Base-by-base conservation (phyloP, 192 early-diverging fungal genomes). In the Pilobolus umbonatus region DNA sequence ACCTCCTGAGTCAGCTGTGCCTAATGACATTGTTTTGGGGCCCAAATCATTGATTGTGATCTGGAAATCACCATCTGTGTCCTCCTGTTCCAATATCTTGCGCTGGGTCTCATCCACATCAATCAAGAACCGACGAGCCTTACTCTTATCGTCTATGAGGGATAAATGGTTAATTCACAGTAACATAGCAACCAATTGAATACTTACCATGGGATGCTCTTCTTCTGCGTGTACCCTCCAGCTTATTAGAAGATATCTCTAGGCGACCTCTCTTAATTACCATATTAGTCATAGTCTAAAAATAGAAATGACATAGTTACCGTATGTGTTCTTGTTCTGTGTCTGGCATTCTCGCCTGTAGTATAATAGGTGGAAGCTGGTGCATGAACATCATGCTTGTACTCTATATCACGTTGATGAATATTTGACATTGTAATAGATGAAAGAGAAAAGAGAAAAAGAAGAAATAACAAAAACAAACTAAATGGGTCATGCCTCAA, bases 41-140 rank as follows among this genome's bases (percentile, higher is more conserved):
- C 96, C 96, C 12, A 72, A 57, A 72, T 98, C 96, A 53, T 89
- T 81, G 28, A 98, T 76, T 2, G 96, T 98, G 50, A 98, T 97
- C 65, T 97, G 96, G 64, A 80, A 88, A 60, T 98, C 91, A 25
- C 89, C 89, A 73, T 97, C 88, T 0, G 94, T 95, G 67, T 98
- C 96, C 68, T 98, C 96, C 60, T 98, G 96, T 53, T 77, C 85
- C 29, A 98, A 73, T 6, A 98, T 79, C 29, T 70, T 59, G 49
- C 85, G 79, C 39, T 90, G 84, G 2, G 92, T 92, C 50, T 82
- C 83, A 39, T 83, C 84, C 1, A 98, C 93, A 50, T 98, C 88
- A 43, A 98, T 84, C 11, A 95, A 67, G 66, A 95, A 94, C 32
- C 80, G 75, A 24, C 91, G 75, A 1, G 92, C 79, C 24, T 81